phyloP scores from a whole-genome alignment of 371 early-diverging fungal genomes.

The Saksenaea vasiformis region DNA sequence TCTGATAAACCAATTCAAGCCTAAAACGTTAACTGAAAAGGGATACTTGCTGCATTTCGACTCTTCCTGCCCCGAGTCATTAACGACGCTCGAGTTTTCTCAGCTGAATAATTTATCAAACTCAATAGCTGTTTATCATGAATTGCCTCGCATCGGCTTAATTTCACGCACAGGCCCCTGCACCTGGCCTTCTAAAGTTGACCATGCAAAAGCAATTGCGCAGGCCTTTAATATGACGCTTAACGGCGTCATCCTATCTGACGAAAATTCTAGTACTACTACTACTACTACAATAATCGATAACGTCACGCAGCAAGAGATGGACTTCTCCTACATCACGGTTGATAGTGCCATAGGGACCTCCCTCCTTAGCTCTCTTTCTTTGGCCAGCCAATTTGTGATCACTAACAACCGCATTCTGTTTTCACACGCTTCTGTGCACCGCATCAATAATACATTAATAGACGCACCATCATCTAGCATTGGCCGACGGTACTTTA shows the following conservation, averaged over 20 bases:
- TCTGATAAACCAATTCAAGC: not conserved
- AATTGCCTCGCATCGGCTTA: constrained; percentile 8
- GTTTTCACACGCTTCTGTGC: not conserved
- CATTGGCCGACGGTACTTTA: constrained; percentile 1
- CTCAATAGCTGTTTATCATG: not conserved
- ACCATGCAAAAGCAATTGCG: constrained; percentile 7
- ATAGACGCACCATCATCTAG: not conserved
- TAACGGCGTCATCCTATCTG: constrained; percentile 12
- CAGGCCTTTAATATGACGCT: constrained; percentile 7
- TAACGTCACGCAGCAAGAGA: not conserved
- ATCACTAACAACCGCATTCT: not conserved
- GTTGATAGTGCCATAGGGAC: constrained; percentile 8
- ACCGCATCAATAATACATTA: not conserved
- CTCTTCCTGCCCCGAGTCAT: constrained; percentile 10
- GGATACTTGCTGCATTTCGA: constrained; percentile 14
- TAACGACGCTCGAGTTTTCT: constrained; percentile 6
- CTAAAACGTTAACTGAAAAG: not conserved
- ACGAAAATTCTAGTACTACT: constrained; percentile 3
- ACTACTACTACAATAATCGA: not conserved
- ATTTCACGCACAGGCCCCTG: constrained; percentile 12
- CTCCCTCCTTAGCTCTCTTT: constrained; percentile 4
- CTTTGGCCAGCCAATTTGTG: not conserved
- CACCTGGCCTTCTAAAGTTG: constrained; percentile 16
- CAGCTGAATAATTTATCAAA: constrained; percentile 1
- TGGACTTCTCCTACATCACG: constrained; percentile 7